Evolutionary conservation across 345 rosid species (phyloP).

Genomic region (Gossypium thurberi): DNA sequence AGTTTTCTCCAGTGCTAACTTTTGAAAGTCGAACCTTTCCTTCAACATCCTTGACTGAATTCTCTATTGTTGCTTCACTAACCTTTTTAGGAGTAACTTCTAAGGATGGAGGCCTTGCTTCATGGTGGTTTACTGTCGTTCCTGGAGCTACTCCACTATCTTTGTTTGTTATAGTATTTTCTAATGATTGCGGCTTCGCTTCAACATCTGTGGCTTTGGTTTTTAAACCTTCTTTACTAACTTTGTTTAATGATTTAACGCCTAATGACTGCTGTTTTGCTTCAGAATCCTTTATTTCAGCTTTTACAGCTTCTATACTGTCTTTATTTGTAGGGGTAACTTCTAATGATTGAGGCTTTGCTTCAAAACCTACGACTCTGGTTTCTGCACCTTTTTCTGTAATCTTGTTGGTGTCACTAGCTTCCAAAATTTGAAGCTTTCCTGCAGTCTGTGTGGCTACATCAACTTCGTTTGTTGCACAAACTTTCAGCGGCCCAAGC

Average conservation of each 20-base stretch:
- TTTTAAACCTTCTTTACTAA: slow-evolving; percentile 2
- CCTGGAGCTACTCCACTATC: neutral
- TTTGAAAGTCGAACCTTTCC: neutral
- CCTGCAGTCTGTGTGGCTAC: neutral
- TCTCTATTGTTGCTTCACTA: neutral
- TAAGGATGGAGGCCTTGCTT: neutral
- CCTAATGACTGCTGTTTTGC: neutral
- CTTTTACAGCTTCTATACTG: neutral
- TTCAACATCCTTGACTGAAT: neutral
- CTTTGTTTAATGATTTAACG: neutral
- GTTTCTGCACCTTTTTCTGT: slow-evolving; percentile 15
- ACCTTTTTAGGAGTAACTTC: neutral
- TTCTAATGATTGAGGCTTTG: neutral
- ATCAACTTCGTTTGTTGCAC: neutral
- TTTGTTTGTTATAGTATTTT: neutral
- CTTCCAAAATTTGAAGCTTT: slow-evolving; percentile 2
- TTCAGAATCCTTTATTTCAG: neutral
- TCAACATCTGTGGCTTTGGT: neutral
- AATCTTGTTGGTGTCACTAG: slow-evolving; percentile 1
- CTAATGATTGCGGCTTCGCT: neutral
- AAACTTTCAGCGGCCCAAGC: slow-evolving; percentile 49
- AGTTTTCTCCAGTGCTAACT: neutral
- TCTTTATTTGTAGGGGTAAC: neutral
- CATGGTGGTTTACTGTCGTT: neutral
- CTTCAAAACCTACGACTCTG: neutral